Evolutionary conservation across 192 early-diverging fungal genomes (phyloP).

Genomic region (Tieghemiomyces parasiticus): DNA sequence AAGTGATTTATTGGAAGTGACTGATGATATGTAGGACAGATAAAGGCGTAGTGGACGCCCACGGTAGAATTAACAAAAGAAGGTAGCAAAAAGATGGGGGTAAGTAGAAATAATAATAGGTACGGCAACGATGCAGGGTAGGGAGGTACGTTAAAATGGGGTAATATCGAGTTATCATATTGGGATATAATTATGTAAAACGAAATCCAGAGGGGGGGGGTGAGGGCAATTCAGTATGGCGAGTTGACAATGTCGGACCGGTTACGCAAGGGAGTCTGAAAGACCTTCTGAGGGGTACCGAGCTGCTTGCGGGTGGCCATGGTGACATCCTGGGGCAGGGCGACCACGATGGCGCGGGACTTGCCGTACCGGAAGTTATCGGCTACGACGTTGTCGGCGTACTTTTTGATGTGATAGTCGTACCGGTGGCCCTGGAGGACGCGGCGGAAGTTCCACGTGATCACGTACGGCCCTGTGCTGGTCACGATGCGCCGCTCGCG

Average conservation of each 20-base stretch:
- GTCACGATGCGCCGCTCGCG: slow-evolving; percentile 75
- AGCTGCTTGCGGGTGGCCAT: slow-evolving; percentile 43
- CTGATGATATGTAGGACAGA: too few species aligned
- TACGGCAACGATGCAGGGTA: too few species aligned
- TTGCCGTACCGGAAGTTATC: slow-evolving; percentile 84
- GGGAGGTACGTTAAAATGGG: too few species aligned
- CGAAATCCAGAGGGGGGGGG: too few species aligned
- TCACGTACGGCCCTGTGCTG: slow-evolving; percentile 75
- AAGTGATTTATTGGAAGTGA: too few species aligned
- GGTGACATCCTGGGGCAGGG: slow-evolving; percentile 60
- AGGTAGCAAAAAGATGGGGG: too few species aligned
- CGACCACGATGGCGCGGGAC: slow-evolving; percentile 72
- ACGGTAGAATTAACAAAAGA: too few species aligned
- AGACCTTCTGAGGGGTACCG: slow-evolving; percentile 38
- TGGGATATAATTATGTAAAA: too few species aligned
- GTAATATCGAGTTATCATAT: too few species aligned
- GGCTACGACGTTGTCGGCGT: slow-evolving; percentile 63
- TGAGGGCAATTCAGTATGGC: too few species aligned
- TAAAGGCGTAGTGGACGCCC: too few species aligned
- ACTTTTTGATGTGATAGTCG: slow-evolving; percentile 84
- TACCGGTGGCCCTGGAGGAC: slow-evolving; percentile 60
- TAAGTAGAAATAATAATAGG: too few species aligned
- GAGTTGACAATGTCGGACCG: slow-evolving; percentile 32
- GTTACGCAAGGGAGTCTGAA: slow-evolving; percentile 24
- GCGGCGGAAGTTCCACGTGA: slow-evolving; percentile 81